Evolutionary conservation across 2,329 filamentous ascomycete genomes (phyloP).

Genomic region (Cadophora gregata): DNA sequence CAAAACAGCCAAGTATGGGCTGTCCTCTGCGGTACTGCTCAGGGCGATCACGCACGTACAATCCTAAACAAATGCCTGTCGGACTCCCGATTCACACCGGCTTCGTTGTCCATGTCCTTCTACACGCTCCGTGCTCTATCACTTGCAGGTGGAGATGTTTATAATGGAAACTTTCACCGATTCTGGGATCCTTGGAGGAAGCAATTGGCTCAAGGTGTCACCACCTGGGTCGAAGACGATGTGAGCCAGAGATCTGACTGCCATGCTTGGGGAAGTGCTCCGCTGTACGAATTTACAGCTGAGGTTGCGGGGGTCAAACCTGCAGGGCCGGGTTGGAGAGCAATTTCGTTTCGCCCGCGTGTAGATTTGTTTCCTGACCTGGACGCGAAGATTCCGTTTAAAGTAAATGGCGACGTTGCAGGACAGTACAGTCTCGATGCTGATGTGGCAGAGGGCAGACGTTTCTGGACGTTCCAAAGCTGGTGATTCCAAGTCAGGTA

Average conservation of each 20-base stretch:
- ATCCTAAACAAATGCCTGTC: no score
- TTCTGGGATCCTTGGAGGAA: constrained; percentile 47
- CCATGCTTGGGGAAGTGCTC: neutral
- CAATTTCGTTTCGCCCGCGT: no score
- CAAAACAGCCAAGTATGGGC: constrained; percentile 47
- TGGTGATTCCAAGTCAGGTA: no score
- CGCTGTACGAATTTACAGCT: neutral
- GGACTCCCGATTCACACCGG: constrained; percentile 43
- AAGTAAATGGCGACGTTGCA: no score
- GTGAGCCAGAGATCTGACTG: constrained; percentile 2
- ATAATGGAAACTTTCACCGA: constrained; percentile 44
- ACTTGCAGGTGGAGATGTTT: constrained; percentile 42
- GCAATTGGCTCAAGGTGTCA: constrained; percentile 40
- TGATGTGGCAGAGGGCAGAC: no score
- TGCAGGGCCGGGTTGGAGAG: no score
- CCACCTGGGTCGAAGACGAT: no score
- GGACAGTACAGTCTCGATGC: no score
- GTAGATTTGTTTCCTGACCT: no score
- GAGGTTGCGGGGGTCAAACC: neutral
- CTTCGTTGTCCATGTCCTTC: constrained; percentile 49
- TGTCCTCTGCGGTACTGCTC: constrained; percentile 44
- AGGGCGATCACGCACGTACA: constrained; percentile 26
- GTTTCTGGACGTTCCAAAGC: no score
- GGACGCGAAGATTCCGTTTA: constrained; percentile 49
- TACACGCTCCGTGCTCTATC: constrained; percentile 49